phyloP scores from a whole-genome alignment of 495 filamentous ascomycete genomes.

The Xylaria cubensis region DNA sequence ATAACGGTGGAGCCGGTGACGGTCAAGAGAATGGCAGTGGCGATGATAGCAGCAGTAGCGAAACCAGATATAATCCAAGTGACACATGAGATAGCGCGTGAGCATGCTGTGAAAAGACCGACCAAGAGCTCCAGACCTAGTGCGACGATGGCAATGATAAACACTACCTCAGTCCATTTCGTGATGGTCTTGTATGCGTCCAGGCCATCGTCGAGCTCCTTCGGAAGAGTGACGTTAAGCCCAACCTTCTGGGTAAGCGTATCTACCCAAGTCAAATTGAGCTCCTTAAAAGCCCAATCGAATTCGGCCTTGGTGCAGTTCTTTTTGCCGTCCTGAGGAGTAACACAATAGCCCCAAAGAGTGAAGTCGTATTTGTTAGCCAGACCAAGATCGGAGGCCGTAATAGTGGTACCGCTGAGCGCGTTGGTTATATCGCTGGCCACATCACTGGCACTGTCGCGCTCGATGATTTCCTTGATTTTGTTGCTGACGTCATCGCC shows the following conservation, averaged over 20 bases:
- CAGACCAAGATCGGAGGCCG: slow-evolving; percentile 63
- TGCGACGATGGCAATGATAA: slow-evolving; percentile 71
- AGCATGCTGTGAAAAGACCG: slow-evolving; percentile 72
- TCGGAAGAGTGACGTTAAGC: slow-evolving; percentile 61
- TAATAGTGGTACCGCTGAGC: slow-evolving; percentile 49
- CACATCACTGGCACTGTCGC: slow-evolving; percentile 25
- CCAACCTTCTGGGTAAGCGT: slow-evolving; percentile 48
- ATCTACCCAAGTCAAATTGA: slow-evolving; percentile 61
- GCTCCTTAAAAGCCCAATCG: slow-evolving; percentile 72
- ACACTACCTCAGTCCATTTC: slow-evolving; percentile 83
- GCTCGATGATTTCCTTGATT: slow-evolving; percentile 14
- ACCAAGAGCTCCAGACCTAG: slow-evolving; percentile 78
- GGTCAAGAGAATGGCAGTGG: slow-evolving; percentile 64
- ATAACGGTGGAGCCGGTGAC: slow-evolving; percentile 67
- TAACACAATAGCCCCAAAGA: slow-evolving; percentile 87
- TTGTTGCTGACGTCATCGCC: slow-evolving; percentile 25
- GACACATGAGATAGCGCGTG: slow-evolving; percentile 54
- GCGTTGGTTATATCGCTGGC: slow-evolving; percentile 63
- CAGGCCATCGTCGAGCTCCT: slow-evolving; percentile 68
- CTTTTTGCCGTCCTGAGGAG: slow-evolving; percentile 52
- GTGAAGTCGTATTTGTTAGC: slow-evolving; percentile 80
- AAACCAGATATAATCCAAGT: slow-evolving; percentile 56
- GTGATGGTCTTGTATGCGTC: slow-evolving; percentile 73
- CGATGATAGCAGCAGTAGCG: slow-evolving; percentile 66
- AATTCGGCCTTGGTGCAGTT: slow-evolving; percentile 69